These are phyloP conservation scores for Ceratobasidium sp. DNA, from an alignment of 1,284 basidiomycete genomes.

Conservation along the genomic window DNA sequence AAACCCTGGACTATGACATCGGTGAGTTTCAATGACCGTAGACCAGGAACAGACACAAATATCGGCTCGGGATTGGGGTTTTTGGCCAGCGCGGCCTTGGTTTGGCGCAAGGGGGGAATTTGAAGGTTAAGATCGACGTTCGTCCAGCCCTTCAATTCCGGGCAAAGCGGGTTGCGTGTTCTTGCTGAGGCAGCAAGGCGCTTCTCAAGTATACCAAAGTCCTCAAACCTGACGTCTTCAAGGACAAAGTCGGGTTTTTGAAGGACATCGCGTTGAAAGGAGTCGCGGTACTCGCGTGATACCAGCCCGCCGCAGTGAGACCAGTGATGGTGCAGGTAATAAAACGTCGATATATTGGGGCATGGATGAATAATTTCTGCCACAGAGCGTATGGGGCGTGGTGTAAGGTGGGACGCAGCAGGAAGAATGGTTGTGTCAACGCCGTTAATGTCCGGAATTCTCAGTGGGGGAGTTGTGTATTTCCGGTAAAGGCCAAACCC, in stretches of 20 bases:
- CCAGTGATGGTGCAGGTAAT: constrained; percentile 14
- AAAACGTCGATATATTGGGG: constrained; percentile 20
- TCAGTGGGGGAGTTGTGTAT: background rate
- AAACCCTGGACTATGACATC: background rate
- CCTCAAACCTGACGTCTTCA: background rate
- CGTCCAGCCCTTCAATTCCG: constrained; percentile 8
- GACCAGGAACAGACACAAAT: too few relatives aligned
- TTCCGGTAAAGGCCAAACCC: constrained; percentile 7
- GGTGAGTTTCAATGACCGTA: too few relatives aligned
- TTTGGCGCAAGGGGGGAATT: background rate
- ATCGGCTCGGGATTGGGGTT: too few relatives aligned
- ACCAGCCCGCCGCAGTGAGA: background rate
- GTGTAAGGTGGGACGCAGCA: background rate
- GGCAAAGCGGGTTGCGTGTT: background rate
- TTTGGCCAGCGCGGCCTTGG: too few relatives aligned
- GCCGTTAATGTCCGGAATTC: background rate
- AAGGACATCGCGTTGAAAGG: background rate
- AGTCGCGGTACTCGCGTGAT: background rate
- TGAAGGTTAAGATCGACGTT: constrained; percentile 2
- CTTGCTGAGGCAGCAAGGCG: background rate
- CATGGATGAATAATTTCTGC: constrained; percentile 14
- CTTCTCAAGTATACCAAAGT: background rate
- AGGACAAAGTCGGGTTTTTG: constrained; percentile 12
- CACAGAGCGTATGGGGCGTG: constrained; percentile 3
- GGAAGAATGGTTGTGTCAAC: constrained; percentile 2